phyloP scores from a whole-genome alignment of 257 asterid species.

The Petrea volubilis region DNA sequence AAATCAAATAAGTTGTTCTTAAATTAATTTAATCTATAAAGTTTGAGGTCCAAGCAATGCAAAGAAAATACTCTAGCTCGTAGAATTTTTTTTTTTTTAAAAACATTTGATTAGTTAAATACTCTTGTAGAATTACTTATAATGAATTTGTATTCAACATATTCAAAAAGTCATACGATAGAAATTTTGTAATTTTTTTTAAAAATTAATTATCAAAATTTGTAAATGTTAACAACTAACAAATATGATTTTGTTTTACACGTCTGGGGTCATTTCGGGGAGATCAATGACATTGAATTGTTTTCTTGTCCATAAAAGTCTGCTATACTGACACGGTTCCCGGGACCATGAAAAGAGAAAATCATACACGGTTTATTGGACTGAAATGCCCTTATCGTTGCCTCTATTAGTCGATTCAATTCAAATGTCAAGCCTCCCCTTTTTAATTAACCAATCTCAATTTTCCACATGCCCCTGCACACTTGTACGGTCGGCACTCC shows the following conservation, averaged over 20 bases:
- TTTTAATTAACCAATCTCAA: neutral
- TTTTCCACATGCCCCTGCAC: conserved; percentile 13
- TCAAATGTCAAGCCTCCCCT: conserved; percentile 40
- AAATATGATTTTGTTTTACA: too few species aligned
- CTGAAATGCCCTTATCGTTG: neutral
- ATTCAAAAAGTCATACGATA: too few species aligned
- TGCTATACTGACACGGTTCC: conserved; percentile 31
- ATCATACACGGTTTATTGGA: too few species aligned
- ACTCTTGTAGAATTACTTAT: too few species aligned
- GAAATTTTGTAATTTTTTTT: too few species aligned
- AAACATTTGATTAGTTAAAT: too few species aligned
- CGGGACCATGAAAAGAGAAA: too few species aligned
- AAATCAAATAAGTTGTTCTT: too few species aligned
- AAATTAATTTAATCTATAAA: too few species aligned
- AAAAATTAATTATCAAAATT: too few species aligned
- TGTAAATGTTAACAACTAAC: neutral
- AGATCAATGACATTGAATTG: neutral
- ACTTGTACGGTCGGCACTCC: neutral
- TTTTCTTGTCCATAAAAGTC: conserved; percentile 33
- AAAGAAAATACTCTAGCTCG: neutral
- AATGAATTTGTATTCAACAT: too few species aligned
- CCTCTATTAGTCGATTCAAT: neutral
- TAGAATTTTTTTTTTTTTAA: too few species aligned
- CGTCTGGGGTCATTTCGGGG: neutral
- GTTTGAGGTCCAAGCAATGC: neutral